Conservation (phyloP, 2,329 filamentous ascomycete genomes). For the Biscogniauxia sp. region DNA sequence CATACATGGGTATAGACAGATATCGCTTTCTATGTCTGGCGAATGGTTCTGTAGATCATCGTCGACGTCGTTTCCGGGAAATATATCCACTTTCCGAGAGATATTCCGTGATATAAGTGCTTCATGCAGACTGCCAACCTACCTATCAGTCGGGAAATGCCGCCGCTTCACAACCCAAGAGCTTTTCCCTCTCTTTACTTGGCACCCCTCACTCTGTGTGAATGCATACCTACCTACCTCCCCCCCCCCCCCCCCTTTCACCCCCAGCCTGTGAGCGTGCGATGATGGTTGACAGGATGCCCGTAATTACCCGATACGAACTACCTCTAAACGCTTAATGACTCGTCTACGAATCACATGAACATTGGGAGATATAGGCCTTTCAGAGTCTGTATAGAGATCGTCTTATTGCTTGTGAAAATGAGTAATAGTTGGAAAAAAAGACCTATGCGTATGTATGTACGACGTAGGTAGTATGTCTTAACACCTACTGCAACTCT, state of each 20-base stretch:
- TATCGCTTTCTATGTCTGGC: background rate
- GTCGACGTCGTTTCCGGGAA: background rate
- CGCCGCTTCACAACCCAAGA: background rate
- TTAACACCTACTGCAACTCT: background rate
- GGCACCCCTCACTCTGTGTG: too few species aligned
- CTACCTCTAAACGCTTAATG: background rate
- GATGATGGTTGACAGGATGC: background rate
- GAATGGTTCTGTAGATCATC: background rate
- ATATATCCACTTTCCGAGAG: background rate
- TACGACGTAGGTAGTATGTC: too few species aligned
- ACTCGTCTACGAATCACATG: background rate
- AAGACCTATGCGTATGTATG: too few species aligned
- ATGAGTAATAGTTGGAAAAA: background rate
- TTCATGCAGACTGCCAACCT: background rate
- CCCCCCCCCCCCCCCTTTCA: too few species aligned
- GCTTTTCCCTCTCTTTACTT: background rate
- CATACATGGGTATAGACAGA: background rate
- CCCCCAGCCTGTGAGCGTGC: background rate
- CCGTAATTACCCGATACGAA: background rate
- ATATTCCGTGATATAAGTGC: background rate
- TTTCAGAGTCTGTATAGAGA: background rate
- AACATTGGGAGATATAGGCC: background rate
- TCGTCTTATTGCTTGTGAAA: background rate
- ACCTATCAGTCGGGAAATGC: background rate
- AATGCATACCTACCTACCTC: too few species aligned